Evolutionary conservation across 176 grass and related monocot species (phyloP).

Genomic region (Microstegium vimineum): DNA sequence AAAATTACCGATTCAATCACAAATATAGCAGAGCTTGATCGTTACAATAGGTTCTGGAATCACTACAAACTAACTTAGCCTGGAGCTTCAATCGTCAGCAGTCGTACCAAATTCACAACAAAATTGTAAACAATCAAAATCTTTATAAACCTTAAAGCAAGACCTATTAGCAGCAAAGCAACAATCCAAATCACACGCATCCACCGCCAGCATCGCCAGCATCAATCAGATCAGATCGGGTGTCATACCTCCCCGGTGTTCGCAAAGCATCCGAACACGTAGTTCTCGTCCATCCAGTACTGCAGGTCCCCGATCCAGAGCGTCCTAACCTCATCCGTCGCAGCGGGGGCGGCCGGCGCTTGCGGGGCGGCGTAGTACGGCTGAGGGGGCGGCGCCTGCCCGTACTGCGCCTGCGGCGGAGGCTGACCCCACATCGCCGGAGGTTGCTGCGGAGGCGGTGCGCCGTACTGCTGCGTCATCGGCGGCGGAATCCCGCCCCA

Average conservation of each 20-base stretch:
- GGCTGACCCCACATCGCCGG: conserved; percentile 84
- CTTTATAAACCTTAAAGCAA: not conserved
- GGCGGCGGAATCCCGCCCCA: conserved; percentile 82
- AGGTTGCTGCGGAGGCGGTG: conserved; percentile 60
- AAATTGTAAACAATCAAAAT: not conserved
- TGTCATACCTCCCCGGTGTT: conserved; percentile 64
- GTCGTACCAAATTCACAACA: not conserved
- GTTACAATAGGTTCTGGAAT: not conserved
- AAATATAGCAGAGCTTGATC: not conserved
- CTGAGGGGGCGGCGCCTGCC: conserved; percentile 42
- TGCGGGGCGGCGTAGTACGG: conserved; percentile 50
- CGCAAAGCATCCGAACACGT: conserved; percentile 63
- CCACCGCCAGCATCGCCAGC: not conserved
- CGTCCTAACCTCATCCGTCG: conserved; percentile 72
- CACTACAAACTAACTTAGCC: not conserved
- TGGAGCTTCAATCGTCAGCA: not conserved
- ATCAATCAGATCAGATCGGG: conserved; percentile 20
- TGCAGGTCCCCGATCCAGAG: conserved; percentile 97
- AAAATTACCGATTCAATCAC: not conserved
- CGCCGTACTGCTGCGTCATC: conserved; percentile 55
- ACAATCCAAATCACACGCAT: not conserved
- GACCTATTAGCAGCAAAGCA: not conserved
- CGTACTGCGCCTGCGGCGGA: conserved; percentile 47
- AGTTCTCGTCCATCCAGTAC: conserved; percentile 98
- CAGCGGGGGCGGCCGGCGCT: conserved; percentile 10